A percentile compares a stretch with the other conserved stretches of the same genome.
Evolutionary conservation across 257 asterid genomes (phyloP).

Genomic region (Penstemon barbatus): DNA sequence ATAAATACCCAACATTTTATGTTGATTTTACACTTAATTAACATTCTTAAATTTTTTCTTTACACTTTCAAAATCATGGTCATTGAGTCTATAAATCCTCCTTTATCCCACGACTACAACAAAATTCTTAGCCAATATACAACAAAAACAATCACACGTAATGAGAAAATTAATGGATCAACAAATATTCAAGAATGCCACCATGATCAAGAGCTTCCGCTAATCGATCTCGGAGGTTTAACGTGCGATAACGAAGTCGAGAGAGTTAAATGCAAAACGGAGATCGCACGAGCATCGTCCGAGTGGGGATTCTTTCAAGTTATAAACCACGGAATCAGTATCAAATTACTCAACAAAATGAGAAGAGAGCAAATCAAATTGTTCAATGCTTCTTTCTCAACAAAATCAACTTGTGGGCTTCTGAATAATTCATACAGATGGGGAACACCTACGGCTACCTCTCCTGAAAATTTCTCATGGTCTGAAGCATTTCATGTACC

Average conservation of each 20-base stretch:
- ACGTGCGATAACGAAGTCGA: constrained; percentile 25
- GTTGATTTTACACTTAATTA: neutral
- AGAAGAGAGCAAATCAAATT: constrained; percentile 51
- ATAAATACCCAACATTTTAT: neutral
- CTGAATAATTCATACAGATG: constrained; percentile 66
- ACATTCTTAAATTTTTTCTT: neutral
- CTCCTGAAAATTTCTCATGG: constrained; percentile 65
- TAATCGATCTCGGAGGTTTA: constrained; percentile 43
- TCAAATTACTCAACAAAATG: constrained; percentile 37
- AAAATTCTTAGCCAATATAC: constrained; percentile 8
- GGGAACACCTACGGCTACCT: constrained; percentile 57
- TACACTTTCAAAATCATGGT: neutral
- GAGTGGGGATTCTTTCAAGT: constrained; percentile 82
- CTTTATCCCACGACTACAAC: constrained; percentile 28
- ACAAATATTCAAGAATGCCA: neutral
- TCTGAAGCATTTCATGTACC: constrained; percentile 76
- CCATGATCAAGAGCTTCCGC: constrained; percentile 35
- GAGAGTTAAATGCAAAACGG: constrained; percentile 31
- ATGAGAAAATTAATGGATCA: neutral
- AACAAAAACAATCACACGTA: neutral
- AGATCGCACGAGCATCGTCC: constrained; percentile 50
- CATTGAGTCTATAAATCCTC: constrained; percentile 34
- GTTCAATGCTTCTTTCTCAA: constrained; percentile 48
- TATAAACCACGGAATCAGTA: constrained; percentile 62
- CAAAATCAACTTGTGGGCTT: constrained; percentile 47